Conservation (phyloP, 2,329 filamentous ascomycete species). For the Sporothrix luriei region DNA sequence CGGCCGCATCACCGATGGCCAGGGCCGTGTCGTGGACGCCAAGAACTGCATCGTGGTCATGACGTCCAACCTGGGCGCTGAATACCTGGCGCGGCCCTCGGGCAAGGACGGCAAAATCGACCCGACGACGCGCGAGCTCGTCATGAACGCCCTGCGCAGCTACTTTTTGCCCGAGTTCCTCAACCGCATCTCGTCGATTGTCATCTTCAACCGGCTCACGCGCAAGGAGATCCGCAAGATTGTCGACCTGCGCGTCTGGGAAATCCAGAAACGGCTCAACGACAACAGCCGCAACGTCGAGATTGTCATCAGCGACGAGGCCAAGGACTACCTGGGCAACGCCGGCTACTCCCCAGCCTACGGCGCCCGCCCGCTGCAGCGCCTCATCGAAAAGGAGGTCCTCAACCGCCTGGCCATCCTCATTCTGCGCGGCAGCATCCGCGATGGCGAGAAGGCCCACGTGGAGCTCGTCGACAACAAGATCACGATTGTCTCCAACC, state of each 20-base stretch:
- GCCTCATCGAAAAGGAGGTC: constrained; percentile 96
- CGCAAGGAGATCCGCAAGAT: constrained; percentile 90
- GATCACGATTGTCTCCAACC: constrained; percentile 81
- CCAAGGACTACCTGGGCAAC: constrained; percentile 88
- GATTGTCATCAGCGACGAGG: constrained; percentile 81
- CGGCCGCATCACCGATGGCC: constrained; percentile 95
- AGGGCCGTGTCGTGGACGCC: constrained; percentile 91
- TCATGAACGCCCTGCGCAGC: constrained; percentile 86
- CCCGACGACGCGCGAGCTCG: constrained; percentile 78
- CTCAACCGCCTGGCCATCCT: constrained; percentile 90
- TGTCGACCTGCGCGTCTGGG: constrained; percentile 81
- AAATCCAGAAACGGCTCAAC: constrained; percentile 89
- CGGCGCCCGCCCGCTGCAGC: constrained; percentile 82
- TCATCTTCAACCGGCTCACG: constrained; percentile 98
- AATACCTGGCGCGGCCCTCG: constrained; percentile 81
- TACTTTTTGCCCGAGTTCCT: constrained; percentile 99
- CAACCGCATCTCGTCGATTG: constrained; percentile 92
- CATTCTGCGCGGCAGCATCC: constrained; percentile 81
- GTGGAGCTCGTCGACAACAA: constrained; percentile 80
- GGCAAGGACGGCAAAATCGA: constrained; percentile 84
- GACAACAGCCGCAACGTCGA: constrained; percentile 81
- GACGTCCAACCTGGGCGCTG: constrained; percentile 96
- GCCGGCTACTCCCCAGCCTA: constrained; percentile 95
- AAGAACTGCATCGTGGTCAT: constrained; percentile 99
- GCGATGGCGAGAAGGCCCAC: constrained; percentile 79